Evolutionary conservation across 2,329 filamentous ascomycete genomes (phyloP), one percentile per base, ranked within the genome.

Genomic region (Microcera coccophila): DNA sequence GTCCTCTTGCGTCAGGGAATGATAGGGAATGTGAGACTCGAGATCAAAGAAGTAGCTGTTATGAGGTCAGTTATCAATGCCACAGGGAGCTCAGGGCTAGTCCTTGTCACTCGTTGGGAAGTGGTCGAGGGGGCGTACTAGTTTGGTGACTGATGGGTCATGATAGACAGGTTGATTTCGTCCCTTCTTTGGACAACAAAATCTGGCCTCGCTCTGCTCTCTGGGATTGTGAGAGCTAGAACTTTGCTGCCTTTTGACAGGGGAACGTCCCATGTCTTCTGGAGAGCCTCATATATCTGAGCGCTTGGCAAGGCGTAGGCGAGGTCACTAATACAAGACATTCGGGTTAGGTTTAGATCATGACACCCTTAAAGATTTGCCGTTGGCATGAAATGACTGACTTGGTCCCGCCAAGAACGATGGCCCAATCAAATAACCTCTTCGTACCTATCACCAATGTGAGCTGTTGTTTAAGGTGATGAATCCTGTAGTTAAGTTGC

Each of bases 351-450:
- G n/a, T 4, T 19, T 17, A 32, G 12, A 14, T 31, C 14, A 14
- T 14, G 3, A 20, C 37, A 26, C n/a, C n/a, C n/a, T n/a, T n/a
- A n/a, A n/a, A n/a, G n/a, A n/a, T 3, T 16, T 20, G 18, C 10
- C 11, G 7, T 9, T 16, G 26, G 18, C 8, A 22, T 12, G n/a
- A 29, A 29, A 17, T 19, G 20, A 57, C 67, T 39, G 63, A 75
- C 68, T 85, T 85, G 37, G 81, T 84, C 3, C 81, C 82, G 8
- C 78, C 81, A 2, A 85, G 70, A 4, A 84, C 62, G 22, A 85
- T 73, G 12, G 76, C 73, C 78, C 80, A 85, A 66, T 84, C 76
- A 50, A 68, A 81, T 1, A 48, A 44, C 4, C 48, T 46, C 21
- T 44, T 48, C n/a, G 51, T 37, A 41, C 54, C 60, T 62, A 21